Evolutionary conservation across 306 rosid species (phyloP).

Genomic region (Heteromeles arbutifolia): DNA sequence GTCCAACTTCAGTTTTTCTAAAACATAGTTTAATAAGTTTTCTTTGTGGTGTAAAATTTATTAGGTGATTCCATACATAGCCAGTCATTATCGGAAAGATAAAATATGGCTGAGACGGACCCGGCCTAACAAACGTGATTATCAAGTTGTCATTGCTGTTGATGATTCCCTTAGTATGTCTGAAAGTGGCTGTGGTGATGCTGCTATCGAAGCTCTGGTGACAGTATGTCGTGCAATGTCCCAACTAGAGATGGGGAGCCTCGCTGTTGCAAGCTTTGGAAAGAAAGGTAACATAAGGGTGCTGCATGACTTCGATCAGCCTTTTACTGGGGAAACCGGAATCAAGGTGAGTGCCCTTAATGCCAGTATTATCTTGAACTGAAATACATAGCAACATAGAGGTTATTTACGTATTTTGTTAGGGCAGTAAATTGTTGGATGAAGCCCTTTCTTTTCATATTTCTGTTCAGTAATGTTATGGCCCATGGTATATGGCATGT

Average conservation of each 20-base stretch:
- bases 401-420: no score
- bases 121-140: slow-evolving; percentile 89
- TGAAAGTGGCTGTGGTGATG: slow-evolving; percentile 63
- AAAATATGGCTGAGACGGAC: slow-evolving; percentile 94
- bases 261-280: slow-evolving; percentile 91
- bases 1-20: neutral
- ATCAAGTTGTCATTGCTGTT: slow-evolving; percentile 84
- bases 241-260: slow-evolving; percentile 32
- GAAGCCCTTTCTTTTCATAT: no score
- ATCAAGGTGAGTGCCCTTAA: no score
- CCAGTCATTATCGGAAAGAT: slow-evolving; percentile 75
- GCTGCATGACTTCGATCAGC: no score
- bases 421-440: no score
- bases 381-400: no score
- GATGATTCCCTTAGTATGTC: slow-evolving; percentile 97
- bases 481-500: no score
- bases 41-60: neutral
- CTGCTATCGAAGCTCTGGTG: slow-evolving; percentile 78
- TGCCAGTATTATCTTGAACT: no score
- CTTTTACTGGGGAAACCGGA: no score
- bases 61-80: slow-evolving; percentile 78
- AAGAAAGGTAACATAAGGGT: slow-evolving; percentile 73
- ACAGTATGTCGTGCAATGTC: slow-evolving; percentile 92
- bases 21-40: neutral
- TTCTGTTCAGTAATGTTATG: no score